Percentiles rank a stretch among this genome's conserved stretches.
phyloP scores from a whole-genome alignment of 2,329 filamentous ascomycete genomes.

The Cordyceps sp. region DNA sequence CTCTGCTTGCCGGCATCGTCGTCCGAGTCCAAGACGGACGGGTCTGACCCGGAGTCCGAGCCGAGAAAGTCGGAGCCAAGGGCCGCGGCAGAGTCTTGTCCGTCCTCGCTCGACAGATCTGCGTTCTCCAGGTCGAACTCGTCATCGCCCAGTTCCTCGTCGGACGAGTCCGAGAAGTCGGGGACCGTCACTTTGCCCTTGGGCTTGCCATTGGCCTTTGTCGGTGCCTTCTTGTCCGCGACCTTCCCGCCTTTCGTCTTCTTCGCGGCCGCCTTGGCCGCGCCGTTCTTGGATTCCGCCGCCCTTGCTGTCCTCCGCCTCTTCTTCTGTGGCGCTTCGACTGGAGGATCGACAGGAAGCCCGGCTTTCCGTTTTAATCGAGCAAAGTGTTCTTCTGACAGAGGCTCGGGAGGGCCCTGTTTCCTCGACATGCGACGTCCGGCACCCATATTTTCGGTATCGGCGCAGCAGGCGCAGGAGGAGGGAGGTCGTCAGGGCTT shows the following conservation, averaged over 20 bases:
- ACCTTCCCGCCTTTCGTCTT: slow-evolving; percentile 18
- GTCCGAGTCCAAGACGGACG: slow-evolving; percentile 56
- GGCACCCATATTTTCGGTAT: slow-evolving; percentile 49
- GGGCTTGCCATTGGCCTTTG: slow-evolving; percentile 16
- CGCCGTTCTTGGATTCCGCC: slow-evolving; percentile 8
- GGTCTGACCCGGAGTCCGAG: slow-evolving; percentile 35
- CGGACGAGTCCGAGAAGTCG: slow-evolving; percentile 27
- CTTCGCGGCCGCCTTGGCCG: slow-evolving; percentile 5
- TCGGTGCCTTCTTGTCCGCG: slow-evolving; percentile 3
- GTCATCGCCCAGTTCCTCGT: slow-evolving; percentile 23
- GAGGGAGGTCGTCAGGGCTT: too few species aligned
- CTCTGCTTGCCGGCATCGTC: slow-evolving; percentile 29
- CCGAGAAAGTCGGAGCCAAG: slow-evolving; percentile 44
- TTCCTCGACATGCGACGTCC: slow-evolving; percentile 81
- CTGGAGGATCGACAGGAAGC: slow-evolving; percentile 43
- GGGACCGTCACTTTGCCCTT: slow-evolving; percentile 16
- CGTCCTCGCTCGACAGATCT: slow-evolving; percentile 18
- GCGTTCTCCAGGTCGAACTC: slow-evolving; percentile 26
- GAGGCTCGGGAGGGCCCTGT: slow-evolving; percentile 69
- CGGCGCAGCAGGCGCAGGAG: too few species aligned
- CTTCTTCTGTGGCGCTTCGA: slow-evolving; percentile 23
- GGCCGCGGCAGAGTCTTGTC: slow-evolving; percentile 15
- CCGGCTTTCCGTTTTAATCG: slow-evolving; percentile 75
- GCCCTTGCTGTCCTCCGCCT: slow-evolving; percentile 7
- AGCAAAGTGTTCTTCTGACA: slow-evolving; percentile 65